A percentile compares a stretch with the other conserved stretches of the same genome.
Evolutionary conservation across 164 flowering plant species (phyloP).

Genomic region (Cinnamomum chago): DNA sequence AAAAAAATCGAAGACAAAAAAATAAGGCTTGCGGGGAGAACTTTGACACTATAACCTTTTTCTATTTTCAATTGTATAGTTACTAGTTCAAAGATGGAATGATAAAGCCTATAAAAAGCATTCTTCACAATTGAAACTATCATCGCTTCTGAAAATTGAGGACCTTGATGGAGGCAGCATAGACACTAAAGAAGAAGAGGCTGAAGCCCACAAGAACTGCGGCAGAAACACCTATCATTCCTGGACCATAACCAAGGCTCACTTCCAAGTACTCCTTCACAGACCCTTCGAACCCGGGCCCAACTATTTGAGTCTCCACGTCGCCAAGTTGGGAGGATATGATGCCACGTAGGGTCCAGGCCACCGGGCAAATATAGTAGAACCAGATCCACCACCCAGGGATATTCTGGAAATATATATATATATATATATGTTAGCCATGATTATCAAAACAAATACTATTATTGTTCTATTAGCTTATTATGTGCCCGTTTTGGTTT

Average conservation of each 20-base stretch:
- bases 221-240: conserved; percentile 44
- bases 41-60: no score
- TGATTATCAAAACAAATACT: background rate
- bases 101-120: no score
- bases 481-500: no score
- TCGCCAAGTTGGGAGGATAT: conserved; percentile 81
- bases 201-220: conserved; percentile 47
- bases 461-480: no score
- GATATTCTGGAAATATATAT: conserved; percentile 39
- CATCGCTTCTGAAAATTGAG: conserved; percentile 75
- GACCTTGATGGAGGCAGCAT: conserved; percentile 58
- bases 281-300: conserved; percentile 56
- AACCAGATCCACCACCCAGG: conserved; percentile 95
- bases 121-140: background rate
- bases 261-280: conserved; percentile 57
- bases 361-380: conserved; percentile 70
- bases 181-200: conserved; percentile 53
- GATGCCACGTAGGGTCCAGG: conserved; percentile 76
- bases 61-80: no score
- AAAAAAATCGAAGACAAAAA: no score
- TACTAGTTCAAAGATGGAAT: no score
- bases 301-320: conserved; percentile 43
- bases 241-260: conserved; percentile 45
- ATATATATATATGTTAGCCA: background rate
- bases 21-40: no score